phyloP scores from a whole-genome alignment of 495 filamentous ascomycete species.

The Chaetomium cochliodes region DNA sequence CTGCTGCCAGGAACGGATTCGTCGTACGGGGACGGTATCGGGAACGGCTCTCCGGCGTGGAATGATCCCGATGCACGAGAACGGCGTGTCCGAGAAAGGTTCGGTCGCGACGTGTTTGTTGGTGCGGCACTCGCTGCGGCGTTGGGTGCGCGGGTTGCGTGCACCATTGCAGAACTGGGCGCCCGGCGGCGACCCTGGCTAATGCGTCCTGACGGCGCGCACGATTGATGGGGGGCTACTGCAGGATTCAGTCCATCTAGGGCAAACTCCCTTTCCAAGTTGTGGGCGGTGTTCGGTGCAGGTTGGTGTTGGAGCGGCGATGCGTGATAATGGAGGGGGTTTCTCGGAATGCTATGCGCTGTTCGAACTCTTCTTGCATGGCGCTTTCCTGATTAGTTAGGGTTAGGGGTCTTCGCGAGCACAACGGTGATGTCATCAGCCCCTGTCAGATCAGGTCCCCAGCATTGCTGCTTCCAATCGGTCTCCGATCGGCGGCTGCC shows the following conservation, averaged over 20 bases:
- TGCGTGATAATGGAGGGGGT: not conserved
- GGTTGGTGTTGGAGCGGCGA: not conserved
- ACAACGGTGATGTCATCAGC: not conserved
- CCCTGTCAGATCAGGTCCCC: not conserved
- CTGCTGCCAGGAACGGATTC: conserved; percentile 16
- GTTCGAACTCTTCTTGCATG: not conserved
- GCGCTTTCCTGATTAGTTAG: not conserved
- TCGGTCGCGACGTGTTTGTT: conserved; percentile 26
- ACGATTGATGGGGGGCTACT: not conserved
- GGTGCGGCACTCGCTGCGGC: conserved; percentile 33
- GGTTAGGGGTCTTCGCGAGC: not conserved
- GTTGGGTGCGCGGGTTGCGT: conserved; percentile 33
- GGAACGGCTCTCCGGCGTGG: conserved; percentile 50
- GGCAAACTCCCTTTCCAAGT: not conserved
- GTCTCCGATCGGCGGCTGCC: not conserved
- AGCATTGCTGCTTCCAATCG: not conserved
- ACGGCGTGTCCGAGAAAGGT: conserved; percentile 26
- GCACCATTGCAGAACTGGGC: conserved; percentile 38
- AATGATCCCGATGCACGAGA: conserved; percentile 44
- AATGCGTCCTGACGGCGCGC: not conserved
- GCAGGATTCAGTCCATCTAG: not conserved
- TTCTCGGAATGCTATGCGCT: not conserved
- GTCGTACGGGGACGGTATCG: conserved; percentile 32
- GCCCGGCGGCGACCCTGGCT: not conserved
- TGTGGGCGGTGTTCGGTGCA: not conserved